phyloP scores from a whole-genome alignment of 768 basidiomycete genomes.

The Amanita phalloides region DNA sequence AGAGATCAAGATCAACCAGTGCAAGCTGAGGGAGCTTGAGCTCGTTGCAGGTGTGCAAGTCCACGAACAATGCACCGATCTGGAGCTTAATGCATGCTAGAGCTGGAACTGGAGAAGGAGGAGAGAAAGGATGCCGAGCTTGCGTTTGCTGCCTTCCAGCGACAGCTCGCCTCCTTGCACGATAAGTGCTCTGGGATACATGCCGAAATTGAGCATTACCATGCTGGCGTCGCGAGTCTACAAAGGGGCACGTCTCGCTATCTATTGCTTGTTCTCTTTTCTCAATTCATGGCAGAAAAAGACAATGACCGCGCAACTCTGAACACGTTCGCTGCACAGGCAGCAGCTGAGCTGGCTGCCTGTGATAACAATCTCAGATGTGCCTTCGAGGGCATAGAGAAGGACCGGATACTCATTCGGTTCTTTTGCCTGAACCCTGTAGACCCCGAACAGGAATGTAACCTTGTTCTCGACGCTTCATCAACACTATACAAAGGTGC shows the following conservation, averaged over 20 bases:
- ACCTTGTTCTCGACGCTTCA: constrained; percentile 68
- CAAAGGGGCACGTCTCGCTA: constrained; percentile 37
- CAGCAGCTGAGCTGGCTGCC: constrained; percentile 43
- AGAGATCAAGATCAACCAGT: constrained; percentile 62
- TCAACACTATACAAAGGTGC: constrained; percentile 51
- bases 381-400: constrained; percentile 69
- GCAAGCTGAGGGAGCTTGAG: constrained; percentile 72
- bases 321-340: constrained; percentile 36
- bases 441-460: constrained; percentile 54
- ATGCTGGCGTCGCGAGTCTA: constrained; percentile 48
- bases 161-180: constrained; percentile 53
- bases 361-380: constrained; percentile 52
- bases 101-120: constrained; percentile 58
- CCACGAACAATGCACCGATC: background rate
- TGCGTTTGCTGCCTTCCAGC: constrained; percentile 45
- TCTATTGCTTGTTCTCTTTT: background rate
- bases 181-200: constrained; percentile 52
- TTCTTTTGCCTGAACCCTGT: constrained; percentile 56
- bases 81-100: constrained; percentile 20
- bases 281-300: constrained; percentile 37
- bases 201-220: constrained; percentile 64
- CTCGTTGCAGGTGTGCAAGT: constrained; percentile 52
- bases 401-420: constrained; percentile 60
- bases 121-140: constrained; percentile 65
- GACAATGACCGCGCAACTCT: constrained; percentile 52